phyloP scores from a whole-genome alignment of 352 stramenopile genomes.

The Globisporangium uncinulatum region DNA sequence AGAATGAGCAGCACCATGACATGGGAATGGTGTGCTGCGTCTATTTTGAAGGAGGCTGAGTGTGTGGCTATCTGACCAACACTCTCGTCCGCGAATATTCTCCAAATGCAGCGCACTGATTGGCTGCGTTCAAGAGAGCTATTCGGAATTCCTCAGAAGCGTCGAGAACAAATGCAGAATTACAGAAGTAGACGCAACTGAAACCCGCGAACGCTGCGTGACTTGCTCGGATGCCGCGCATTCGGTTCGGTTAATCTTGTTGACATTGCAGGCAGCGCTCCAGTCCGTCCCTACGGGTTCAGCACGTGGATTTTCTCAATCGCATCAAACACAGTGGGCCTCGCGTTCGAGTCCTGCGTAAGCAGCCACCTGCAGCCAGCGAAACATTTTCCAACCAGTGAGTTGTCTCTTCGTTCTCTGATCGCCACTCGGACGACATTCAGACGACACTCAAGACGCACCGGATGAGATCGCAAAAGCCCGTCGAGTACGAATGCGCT shows the following conservation, averaged over 20 bases:
- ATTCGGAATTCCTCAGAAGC: too few relatives aligned
- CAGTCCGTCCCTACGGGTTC: slow-evolving; percentile 2
- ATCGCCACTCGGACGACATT: too few relatives aligned
- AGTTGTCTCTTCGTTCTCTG: slow-evolving; percentile 2
- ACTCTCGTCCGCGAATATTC: slow-evolving; percentile 30
- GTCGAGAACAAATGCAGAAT: background rate
- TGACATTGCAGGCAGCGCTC: background rate
- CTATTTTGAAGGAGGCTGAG: too few relatives aligned
- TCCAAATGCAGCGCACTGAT: slow-evolving; percentile 16
- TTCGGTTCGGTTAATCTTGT: background rate
- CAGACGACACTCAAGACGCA: slow-evolving; percentile 13
- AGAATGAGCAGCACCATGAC: background rate
- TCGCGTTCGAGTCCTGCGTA: slow-evolving; percentile 35
- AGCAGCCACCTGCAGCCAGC: slow-evolving; percentile 53
- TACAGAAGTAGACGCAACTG: slow-evolving; percentile 4
- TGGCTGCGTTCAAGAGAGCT: slow-evolving; percentile 9
- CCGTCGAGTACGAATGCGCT: slow-evolving; percentile 40
- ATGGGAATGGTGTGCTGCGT: too few relatives aligned
- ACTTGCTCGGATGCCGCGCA: slow-evolving; percentile 1
- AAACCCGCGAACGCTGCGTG: background rate
- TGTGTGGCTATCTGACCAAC: slow-evolving; percentile 14
- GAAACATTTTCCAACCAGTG: background rate
- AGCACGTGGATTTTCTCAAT: slow-evolving; percentile 54
- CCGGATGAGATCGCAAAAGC: slow-evolving; percentile 73
- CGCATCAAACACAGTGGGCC: slow-evolving; percentile 61